phyloP scores from a whole-genome alignment of 2,329 filamentous ascomycete species.

The Ophiostoma montium region DNA sequence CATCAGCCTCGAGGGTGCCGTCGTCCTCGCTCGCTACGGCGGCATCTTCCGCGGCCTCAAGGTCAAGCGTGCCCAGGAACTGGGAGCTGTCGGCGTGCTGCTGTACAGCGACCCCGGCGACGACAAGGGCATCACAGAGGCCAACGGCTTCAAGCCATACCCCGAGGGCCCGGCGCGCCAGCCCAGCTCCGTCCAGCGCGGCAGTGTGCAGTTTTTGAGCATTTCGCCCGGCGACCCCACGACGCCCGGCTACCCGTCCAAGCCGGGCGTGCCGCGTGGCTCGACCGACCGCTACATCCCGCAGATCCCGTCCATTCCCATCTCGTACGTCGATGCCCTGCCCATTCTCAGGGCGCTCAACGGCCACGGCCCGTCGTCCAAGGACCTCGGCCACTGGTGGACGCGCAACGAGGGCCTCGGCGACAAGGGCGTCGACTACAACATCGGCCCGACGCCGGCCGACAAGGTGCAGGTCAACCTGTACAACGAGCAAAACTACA shows the following conservation, averaged over 20 bases:
- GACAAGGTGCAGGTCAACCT: slow-evolving; percentile 52
- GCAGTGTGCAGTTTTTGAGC: slow-evolving; percentile 72
- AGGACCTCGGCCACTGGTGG: slow-evolving; percentile 62
- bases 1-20: slow-evolving; percentile 66
- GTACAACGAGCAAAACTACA: slow-evolving; percentile 68
- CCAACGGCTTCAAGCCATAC: slow-evolving; percentile 66
- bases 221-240: slow-evolving; percentile 62
- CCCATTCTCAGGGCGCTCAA: slow-evolving; percentile 48
- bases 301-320: slow-evolving; percentile 57
- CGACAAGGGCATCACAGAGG: slow-evolving; percentile 67
- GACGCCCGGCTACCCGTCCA: slow-evolving; percentile 85
- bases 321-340: slow-evolving; percentile 11
- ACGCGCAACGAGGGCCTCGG: slow-evolving; percentile 52
- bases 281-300: slow-evolving; percentile 59
- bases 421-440: slow-evolving; percentile 74
- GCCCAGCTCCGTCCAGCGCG: slow-evolving; percentile 78
- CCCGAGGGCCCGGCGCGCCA: slow-evolving; percentile 78
- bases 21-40: slow-evolving; percentile 77
- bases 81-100: slow-evolving; percentile 75
- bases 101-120: slow-evolving; percentile 84
- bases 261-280: slow-evolving; percentile 68
- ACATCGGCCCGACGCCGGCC: slow-evolving; percentile 69
- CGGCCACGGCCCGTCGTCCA: slow-evolving; percentile 66
- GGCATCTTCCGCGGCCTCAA: slow-evolving; percentile 80
- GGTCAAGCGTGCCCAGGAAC: slow-evolving; percentile 79